These are phyloP conservation scores for Bolboschoenoplectus hybrid DNA, from an alignment of 202 grass and related monocot genomes.

Conservation along the genomic window DNA sequence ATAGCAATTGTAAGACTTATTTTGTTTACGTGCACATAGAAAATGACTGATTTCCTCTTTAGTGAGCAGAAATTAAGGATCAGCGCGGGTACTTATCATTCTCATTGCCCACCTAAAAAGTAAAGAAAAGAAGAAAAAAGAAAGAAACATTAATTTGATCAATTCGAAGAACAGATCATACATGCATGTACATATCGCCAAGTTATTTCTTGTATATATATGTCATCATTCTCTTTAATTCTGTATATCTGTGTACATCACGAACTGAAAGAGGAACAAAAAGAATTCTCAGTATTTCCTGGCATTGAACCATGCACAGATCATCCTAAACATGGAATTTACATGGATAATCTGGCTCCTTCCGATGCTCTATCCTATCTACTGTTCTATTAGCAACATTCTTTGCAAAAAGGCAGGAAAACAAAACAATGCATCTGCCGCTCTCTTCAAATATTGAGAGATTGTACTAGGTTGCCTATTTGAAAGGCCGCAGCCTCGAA, in stretches of 20 bases:
- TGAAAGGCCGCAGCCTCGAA: conserved; percentile 65
- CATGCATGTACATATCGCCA: neutral
- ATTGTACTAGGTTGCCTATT: conserved; percentile 54
- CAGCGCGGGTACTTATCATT: neutral
- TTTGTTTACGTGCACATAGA: neutral
- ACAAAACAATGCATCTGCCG: neutral
- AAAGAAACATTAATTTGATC: neutral
- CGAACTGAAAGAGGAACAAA: neutral
- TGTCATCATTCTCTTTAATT: neutral
- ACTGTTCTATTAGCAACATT: conserved; percentile 28
- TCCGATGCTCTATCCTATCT: conserved; percentile 17
- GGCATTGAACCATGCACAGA: neutral
- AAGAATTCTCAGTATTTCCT: conserved; percentile 6
- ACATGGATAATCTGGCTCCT: conserved; percentile 26
- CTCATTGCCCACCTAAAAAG: neutral
- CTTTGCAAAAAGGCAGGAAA: conserved; percentile 8
- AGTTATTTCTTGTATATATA: neutral
- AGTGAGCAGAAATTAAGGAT: neutral
- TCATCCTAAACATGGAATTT: conserved; percentile 32
- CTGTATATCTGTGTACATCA: neutral
- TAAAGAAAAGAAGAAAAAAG: neutral
- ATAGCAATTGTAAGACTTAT: neutral
- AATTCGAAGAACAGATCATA: neutral
- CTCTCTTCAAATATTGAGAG: conserved; percentile 53
- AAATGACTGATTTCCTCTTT: conserved; percentile 23